A percentile compares a stretch with the other conserved stretches of the same genome.
phyloP scores from a whole-genome alignment of 2,329 filamentous ascomycete genomes.

The Epichloe gansuensis region DNA sequence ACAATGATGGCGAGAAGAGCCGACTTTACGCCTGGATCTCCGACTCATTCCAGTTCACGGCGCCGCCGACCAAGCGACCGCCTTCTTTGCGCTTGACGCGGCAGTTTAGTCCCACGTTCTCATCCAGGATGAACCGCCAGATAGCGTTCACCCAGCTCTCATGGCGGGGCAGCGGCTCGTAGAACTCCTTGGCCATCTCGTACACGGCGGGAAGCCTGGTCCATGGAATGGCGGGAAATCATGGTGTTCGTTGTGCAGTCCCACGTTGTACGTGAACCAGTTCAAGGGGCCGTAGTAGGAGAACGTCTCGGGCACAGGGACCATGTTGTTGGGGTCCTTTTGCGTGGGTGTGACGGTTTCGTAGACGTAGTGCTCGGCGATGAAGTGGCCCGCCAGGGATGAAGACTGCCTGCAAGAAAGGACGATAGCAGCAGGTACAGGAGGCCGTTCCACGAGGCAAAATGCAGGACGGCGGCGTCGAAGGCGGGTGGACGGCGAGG shows the following conservation, averaged over 20 bases:
- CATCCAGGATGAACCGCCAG: conserved; percentile 90
- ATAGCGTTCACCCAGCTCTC: conserved; percentile 87
- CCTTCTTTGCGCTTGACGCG: conserved; percentile 86
- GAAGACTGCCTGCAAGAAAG: conserved; percentile 86
- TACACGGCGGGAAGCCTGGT: conserved; percentile 69
- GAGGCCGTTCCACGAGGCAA: conserved; percentile 51
- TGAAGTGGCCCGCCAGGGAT: conserved; percentile 95
- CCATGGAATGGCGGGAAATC: conserved; percentile 98
- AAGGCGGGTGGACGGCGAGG: conserved; percentile 65
- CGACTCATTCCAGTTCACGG: conserved; percentile 48
- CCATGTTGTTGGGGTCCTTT: conserved; percentile 43
- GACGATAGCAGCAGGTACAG: conserved; percentile 79
- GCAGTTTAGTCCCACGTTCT: conserved; percentile 79
- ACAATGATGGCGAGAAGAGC: no score
- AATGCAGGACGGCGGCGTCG: conserved; percentile 55
- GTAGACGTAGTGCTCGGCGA: conserved; percentile 91
- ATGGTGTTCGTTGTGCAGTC: conserved; percentile 96
- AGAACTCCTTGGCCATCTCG: conserved; percentile 79
- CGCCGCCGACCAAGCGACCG: conserved; percentile 44
- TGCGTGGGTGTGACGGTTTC: conserved; percentile 46
- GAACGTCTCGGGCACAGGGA: conserved; percentile 82
- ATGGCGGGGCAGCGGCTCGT: conserved; percentile 74
- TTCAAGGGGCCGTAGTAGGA: conserved; percentile 94
- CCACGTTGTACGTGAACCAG: conserved; percentile 90
- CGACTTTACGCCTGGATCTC: conserved; percentile 52